Evolutionary conservation across 2,329 filamentous ascomycete genomes (phyloP).

Genomic region (Pyricularia pennisetigena): DNA sequence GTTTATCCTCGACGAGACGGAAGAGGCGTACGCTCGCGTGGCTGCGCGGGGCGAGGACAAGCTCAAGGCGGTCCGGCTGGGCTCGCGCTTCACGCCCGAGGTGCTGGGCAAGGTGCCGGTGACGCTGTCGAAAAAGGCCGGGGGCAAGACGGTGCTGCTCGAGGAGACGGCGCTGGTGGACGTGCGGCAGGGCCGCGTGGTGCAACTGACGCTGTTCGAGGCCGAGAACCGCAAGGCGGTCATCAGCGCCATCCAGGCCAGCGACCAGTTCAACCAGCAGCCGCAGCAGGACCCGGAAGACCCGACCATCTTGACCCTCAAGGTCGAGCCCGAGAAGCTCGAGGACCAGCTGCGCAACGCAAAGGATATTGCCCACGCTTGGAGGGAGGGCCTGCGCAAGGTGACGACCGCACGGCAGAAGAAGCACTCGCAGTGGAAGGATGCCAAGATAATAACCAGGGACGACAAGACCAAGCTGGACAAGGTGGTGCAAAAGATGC

Average conservation of each 20-base stretch:
- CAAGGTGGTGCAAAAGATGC: constrained; percentile 37
- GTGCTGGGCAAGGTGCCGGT: constrained; percentile 11
- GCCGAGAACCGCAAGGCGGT: constrained; percentile 11
- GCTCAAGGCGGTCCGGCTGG: constrained; percentile 12
- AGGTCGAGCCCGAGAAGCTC: constrained; percentile 39
- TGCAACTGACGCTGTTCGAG: constrained; percentile 15
- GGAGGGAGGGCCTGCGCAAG: constrained; percentile 36
- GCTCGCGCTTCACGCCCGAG: constrained; percentile 11
- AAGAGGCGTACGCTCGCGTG: constrained; percentile 12
- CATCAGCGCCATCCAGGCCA: constrained; percentile 12
- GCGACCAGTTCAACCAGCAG: constrained; percentile 15
- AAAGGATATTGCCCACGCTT: constrained; percentile 36
- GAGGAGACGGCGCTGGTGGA: constrained; percentile 13
- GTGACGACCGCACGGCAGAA: constrained; percentile 28
- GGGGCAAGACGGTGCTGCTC: constrained; percentile 8
- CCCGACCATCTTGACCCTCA: constrained; percentile 46
- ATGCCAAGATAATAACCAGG: constrained; percentile 29
- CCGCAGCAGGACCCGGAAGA: constrained; percentile 46
- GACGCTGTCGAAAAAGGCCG: background rate
- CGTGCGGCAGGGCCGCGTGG: constrained; percentile 11
- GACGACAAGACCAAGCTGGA: constrained; percentile 32
- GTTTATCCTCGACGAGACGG: constrained; percentile 12
- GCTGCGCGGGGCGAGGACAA: constrained; percentile 11
- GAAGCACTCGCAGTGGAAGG: constrained; percentile 39
- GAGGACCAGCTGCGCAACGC: constrained; percentile 34